A percentile compares a stretch with the other conserved stretches of the same genome.
Conservation (phyloP, 163 green algal genomes). For the Botryococcus braunii region DNA sequence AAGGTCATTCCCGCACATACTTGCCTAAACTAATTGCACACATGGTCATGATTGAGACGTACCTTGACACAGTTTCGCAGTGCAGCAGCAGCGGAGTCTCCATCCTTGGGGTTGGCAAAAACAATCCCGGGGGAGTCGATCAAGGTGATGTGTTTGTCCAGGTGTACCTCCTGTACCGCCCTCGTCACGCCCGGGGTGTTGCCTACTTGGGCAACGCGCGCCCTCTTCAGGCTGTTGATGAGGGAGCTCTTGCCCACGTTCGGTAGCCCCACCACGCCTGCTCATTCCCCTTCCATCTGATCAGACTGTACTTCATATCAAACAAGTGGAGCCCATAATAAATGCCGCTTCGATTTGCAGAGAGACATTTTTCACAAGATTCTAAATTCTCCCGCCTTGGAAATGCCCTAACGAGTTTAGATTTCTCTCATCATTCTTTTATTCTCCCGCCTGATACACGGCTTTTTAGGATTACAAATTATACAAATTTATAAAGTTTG, state of each 20-base stretch:
- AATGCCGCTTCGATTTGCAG: background rate
- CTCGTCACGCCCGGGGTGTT: slow-evolving; percentile 85
- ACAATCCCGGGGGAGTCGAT: slow-evolving; percentile 90
- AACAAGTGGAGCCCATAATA: background rate
- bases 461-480: no score
- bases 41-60: no score
- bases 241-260: slow-evolving; percentile 97
- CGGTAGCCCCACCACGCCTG: slow-evolving; percentile 84
- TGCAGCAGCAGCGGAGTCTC: slow-evolving; percentile 53
- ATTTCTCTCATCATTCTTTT: no score
- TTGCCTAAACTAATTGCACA: no score
- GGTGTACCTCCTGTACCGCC: slow-evolving; percentile 73
- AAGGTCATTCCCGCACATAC: no score
- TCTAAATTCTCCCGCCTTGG: background rate
- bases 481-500: no score
- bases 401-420: background rate
- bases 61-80: slow-evolving; percentile 86
- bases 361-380: background rate
- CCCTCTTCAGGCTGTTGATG: slow-evolving; percentile 97
- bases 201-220: slow-evolving; percentile 74
- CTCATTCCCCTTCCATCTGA: no score
- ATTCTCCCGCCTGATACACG: no score
- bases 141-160: slow-evolving; percentile 92
- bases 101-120: slow-evolving; percentile 47
- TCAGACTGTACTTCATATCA: background rate